Evolutionary conservation across 148 eudicot genomes (phyloP).

Genomic region (Rhododendron mucronatum): DNA sequence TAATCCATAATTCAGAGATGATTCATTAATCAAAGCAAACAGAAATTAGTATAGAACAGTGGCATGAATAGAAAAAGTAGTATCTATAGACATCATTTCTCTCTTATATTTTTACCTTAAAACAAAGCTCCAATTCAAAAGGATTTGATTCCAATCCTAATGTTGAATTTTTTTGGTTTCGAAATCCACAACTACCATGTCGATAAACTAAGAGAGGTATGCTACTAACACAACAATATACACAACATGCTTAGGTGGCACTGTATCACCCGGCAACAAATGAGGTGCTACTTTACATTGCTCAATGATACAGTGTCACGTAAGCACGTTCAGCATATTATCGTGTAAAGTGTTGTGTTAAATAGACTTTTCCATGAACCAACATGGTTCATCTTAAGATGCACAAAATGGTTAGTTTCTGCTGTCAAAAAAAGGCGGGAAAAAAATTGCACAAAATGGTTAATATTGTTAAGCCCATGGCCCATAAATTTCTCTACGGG

Average conservation of each 20-base stretch:
- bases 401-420: neutral
- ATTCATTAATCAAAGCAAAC: neutral
- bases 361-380: neutral
- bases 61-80: conserved; percentile 24
- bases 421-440: neutral
- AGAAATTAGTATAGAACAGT: conserved; percentile 26
- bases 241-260: neutral
- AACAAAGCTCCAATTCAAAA: no score
- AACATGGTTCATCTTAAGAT: neutral
- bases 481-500: neutral
- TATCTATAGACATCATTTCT: no score
- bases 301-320: neutral
- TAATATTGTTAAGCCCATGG: neutral
- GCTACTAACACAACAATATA: neutral
- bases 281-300: neutral
- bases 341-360: neutral
- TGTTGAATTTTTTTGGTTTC: no score
- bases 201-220: no score
- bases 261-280: no score
- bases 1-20: neutral
- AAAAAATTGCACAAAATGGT: neutral
- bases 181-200: no score
- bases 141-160: no score
- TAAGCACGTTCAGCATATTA: neutral
- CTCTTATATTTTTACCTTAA: no score